Percentiles rank a stretch among this genome's conserved stretches.
These are phyloP conservation scores for Austroboletus novae-zelandiae DNA, from an alignment of 1,284 basidiomycete species.

Conservation along the genomic window DNA sequence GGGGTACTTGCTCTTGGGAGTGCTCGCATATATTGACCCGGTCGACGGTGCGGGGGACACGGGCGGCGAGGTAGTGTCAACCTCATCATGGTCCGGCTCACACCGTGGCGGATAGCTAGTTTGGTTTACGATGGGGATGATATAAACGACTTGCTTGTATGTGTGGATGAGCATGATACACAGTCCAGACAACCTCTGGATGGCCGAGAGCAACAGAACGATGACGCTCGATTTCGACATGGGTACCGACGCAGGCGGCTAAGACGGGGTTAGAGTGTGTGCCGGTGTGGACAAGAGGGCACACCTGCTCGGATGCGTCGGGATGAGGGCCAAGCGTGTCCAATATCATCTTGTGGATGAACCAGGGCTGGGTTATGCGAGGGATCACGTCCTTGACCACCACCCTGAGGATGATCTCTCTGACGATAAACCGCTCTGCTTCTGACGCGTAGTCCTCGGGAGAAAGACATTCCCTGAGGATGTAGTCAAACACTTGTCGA, in stretches of 20 bases:
- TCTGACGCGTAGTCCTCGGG: conserved; percentile 73
- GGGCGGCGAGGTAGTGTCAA: conserved; percentile 6
- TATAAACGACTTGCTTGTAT: conserved; percentile 62
- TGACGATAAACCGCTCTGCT: conserved; percentile 70
- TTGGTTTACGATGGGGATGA: conserved; percentile 65
- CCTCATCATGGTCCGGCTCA: not conserved
- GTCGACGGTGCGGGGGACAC: conserved; percentile 13
- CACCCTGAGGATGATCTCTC: conserved; percentile 75
- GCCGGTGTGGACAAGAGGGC: conserved; percentile 8
- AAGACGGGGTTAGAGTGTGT: conserved; percentile 10
- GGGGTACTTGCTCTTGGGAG: conserved; percentile 9
- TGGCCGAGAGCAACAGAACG: conserved; percentile 65
- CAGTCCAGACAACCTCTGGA: conserved; percentile 67
- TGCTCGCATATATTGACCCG: conserved; percentile 8
- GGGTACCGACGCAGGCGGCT: conserved; percentile 26
- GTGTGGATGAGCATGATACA: conserved; percentile 65
- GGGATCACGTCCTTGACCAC: conserved; percentile 64
- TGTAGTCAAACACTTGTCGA: conserved; percentile 68
- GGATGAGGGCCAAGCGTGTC: conserved; percentile 51
- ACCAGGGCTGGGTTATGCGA: conserved; percentile 78
- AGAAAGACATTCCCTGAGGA: conserved; percentile 67
- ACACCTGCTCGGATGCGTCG: conserved; percentile 36
- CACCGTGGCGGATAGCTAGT: conserved; percentile 24
- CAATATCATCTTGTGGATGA: conserved; percentile 65
- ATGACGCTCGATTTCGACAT: conserved; percentile 59